Evolutionary conservation across 352 stramenopile genomes (phyloP), one percentile per base, ranked within the genome.

Genomic region (Blastocystis sp.): DNA sequence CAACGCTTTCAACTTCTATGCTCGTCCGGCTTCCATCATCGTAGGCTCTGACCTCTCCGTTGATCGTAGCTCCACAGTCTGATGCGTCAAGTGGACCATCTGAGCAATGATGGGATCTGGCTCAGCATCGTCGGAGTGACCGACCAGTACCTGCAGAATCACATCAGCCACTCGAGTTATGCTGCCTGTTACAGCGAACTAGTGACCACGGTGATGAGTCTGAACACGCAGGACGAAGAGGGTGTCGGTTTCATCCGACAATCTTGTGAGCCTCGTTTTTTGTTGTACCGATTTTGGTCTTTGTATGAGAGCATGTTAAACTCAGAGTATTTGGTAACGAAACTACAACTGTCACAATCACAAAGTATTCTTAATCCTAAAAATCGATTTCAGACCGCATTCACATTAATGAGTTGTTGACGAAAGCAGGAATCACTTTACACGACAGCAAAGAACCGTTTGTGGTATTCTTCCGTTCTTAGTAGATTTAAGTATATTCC

Each of bases 201-300:
- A 0, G 13, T 26, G 8, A n/a, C 26, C 26, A 65, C 45, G 20
- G 70, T 81, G 45, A 41, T 8, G 16, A 81, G 50, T 62, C 50
- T 81, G 41, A 81, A 81, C 37, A 11, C 65, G 13, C 70, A 81
- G 55, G 50, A 39, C 20, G 24, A 47, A 30, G 70, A 81, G 26
- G 45, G 45, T 63, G 45, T 81, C 9, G 70, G 70, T 18, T 41
- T 20, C 30, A 81, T 81, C 45, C 70, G 55, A 65, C 70, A 81
- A 20, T 81, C 70, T 9, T 81, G 37, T 43, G 70, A 81, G 50
- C 70, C 70, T 63, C 70, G 45, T 24, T 81, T 81, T 24, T 20
- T 81, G 39, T 43, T 81, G 54, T 81, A 81, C 45, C 70, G 70
- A 18, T 81, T 81, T 53, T 81, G 70, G 70, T 81, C 70, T 20